Evolutionary conservation across 1,284 basidiomycete species (phyloP), one percentile per base, ranked within the genome.

Genomic region (Ceratobasidium sp.): DNA sequence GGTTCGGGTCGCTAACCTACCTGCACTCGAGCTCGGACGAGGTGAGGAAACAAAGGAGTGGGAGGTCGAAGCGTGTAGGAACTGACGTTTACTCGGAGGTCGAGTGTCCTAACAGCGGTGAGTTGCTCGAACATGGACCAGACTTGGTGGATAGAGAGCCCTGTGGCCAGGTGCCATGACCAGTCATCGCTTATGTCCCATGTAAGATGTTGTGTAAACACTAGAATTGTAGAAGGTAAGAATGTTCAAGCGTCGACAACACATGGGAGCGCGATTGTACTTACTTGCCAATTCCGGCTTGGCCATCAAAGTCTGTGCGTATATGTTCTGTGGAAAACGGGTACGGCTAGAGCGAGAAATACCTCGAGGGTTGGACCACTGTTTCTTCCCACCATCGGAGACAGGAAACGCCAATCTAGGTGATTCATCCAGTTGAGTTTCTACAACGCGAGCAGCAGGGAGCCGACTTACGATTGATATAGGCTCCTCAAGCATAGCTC

Each of bases 401-500:
- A 6, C 15, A 2, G n/a, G 29, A 52, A 67, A 67, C 25, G 49
- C 65, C 2, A 67, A 22, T 11, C 65, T 67, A 51, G 22, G 22
- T 6, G 22, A 51, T n/a, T 22, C 49, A 11, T 19, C 22, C 7
- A 8, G 4, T 52, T 4, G n/a, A 6, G 7, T 13, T 29, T 17
- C 44, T 65, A 11, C 6, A 25, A 46, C 15, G 2, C 9, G 19
- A 11, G 11, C 1, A 29, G 5, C 17, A 44, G 25, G 25, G 29
- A 19, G 11, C 25, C n/a, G 17, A 51, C 65, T 5, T 34, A 67
- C 65, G 65, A 17, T 67, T 67, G 65, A n/a, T 67, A 67, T 13
- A 67, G 11, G 44, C 44, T 67, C 19, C 65, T 67, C 22, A 52
- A 22, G 34, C 65, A 67, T n/a, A 67, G 65, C 19, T 67, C 65